These are phyloP conservation scores for Cryphonectria naterciae DNA, from an alignment of 2,329 filamentous ascomycete genomes.

Conservation along the genomic window DNA sequence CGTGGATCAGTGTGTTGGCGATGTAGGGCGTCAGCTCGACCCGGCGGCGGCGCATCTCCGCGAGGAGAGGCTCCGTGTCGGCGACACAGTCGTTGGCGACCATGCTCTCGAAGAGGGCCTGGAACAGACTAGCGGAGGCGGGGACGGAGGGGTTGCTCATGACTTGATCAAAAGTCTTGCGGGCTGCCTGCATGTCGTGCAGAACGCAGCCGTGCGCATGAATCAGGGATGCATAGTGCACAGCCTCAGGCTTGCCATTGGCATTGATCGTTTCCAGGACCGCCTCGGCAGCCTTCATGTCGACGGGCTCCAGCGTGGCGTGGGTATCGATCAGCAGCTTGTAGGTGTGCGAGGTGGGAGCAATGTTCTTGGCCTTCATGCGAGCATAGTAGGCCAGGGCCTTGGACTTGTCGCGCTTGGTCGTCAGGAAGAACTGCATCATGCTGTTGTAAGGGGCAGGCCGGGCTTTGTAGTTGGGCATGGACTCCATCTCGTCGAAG, in stretches of 20 bases:
- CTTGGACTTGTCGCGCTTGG: conserved; percentile 93
- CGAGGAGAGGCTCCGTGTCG: conserved; percentile 74
- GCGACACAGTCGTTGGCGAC: conserved; percentile 89
- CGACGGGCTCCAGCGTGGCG: conserved; percentile 86
- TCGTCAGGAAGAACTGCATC: conserved; percentile 99
- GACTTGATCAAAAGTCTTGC: conserved; percentile 80
- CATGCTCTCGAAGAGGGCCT: conserved; percentile 95
- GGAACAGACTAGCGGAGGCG: conserved; percentile 85
- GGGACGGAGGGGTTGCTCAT: conserved; percentile 68
- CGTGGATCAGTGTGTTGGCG: conserved; percentile 96
- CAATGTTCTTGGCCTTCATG: conserved; percentile 85
- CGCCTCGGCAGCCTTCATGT: conserved; percentile 85
- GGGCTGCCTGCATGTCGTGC: conserved; percentile 86
- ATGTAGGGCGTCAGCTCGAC: conserved; percentile 96
- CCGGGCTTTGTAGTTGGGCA: conserved; percentile 98
- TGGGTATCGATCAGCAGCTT: conserved; percentile 96
- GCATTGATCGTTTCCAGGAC: conserved; percentile 79
- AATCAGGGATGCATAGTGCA: conserved; percentile 94
- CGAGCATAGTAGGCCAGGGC: conserved; percentile 93
- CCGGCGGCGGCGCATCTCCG: conserved; percentile 71
- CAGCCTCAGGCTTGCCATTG: conserved; percentile 78
- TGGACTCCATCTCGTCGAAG: conserved; percentile 98
- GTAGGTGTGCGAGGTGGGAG: conserved; percentile 93
- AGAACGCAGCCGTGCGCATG: conserved; percentile 94
- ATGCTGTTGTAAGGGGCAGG: conserved; percentile 98